Base-by-base conservation (phyloP, 352 stramenopile genomes). In the Lagenidium sp. region DNA sequence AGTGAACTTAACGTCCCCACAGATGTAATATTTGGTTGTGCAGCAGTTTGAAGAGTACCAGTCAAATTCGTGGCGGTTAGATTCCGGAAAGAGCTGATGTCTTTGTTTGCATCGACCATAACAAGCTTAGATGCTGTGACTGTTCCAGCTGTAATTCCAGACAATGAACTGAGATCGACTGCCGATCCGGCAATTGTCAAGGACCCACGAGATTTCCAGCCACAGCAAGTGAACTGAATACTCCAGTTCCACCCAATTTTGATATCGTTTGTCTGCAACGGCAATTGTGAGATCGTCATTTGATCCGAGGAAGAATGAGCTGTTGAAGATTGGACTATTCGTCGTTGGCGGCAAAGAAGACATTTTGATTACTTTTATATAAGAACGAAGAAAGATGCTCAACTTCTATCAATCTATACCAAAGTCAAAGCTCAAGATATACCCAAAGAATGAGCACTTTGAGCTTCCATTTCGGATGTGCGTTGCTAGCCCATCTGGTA, bases 381-480 rank as follows among this genome's bases (percentile, higher is more conserved):
- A 50, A 13, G n/a, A n/a, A n/a, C n/a, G n/a, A n/a, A n/a, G n/a
- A n/a, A n/a, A n/a, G 30, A 50, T 42, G 44, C 44, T 36, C 28
- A 51, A 51, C 38, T 51, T 51, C 23, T 44, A 51, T 26, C 35
- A 51, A 51, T 43, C 7, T 2, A 51, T 51, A 31, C 44, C 44
- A 4, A 51, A 51, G 26, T 43, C 44, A 28, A 51, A 51, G 20
- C 32, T 51, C 8, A 51, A 51, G 44, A 16, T 16, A 26, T 51
- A 39, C 24, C 44, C 44, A 22, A 36, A 28, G 32, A 51, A 51
- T 18, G 35, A 36, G n/a, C 44, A 51, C 25, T 51, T 51, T 29
- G 35, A 51, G 23, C 35, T 51, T 6, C 44, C 44, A 32, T 51
- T 51, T 51, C 34, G 44, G 11, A 44, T 51, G 34, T 32, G 36